A percentile compares a stretch with the other conserved stretches of the same genome.
Evolutionary conservation across 75 land plant species (phyloP).

Genomic region (Picea glauca): DNA sequence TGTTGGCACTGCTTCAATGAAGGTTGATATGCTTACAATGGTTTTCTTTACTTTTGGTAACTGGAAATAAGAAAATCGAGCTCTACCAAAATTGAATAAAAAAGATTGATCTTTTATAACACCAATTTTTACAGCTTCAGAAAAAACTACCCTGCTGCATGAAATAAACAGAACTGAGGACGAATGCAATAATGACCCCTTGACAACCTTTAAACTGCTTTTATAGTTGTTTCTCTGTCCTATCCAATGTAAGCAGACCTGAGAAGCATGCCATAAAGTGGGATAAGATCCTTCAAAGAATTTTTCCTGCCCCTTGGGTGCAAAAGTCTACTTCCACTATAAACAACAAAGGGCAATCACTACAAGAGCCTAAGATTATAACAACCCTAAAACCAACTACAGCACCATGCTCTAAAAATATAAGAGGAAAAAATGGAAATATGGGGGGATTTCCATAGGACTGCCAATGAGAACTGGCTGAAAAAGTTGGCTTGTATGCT

Average conservation of each 20-base stretch:
- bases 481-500: neutral
- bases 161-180: neutral
- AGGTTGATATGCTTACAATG: neutral
- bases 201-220: neutral
- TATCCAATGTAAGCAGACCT: neutral
- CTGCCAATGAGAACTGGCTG: neutral
- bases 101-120: neutral
- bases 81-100: neutral
- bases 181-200: neutral
- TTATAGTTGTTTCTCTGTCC: neutral
- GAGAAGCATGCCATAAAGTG: neutral
- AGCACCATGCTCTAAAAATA: too few species aligned
- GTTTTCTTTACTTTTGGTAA: neutral
- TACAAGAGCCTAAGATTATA: too few species aligned
- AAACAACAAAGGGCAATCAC: too few species aligned
- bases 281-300: neutral
- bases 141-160: neutral
- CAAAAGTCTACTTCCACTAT: neutral
- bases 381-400: too few species aligned
- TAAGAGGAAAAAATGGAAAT: neutral
- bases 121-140: neutral
- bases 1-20: too few species aligned
- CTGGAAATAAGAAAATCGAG: neutral
- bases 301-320: neutral
- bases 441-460: neutral